A percentile compares a stretch with the other conserved stretches of the same genome.
Evolutionary conservation across 768 basidiomycete genomes (phyloP).

Genomic region (Leucosporidium creatinivorum): DNA sequence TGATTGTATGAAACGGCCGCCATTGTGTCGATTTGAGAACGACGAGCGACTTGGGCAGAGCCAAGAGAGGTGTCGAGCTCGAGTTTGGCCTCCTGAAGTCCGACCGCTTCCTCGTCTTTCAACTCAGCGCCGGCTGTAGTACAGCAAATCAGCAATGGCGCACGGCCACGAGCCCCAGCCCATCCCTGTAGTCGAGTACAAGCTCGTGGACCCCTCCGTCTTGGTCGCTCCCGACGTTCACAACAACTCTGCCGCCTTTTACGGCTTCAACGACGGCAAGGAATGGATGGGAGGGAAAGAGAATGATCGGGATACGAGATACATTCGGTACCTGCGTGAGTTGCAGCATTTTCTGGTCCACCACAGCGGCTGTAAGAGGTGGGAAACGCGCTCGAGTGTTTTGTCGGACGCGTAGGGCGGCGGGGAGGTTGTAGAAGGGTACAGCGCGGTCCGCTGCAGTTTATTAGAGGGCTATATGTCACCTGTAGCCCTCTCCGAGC

Average conservation of each 20-base stretch:
- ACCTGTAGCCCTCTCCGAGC: background rate
- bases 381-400: background rate
- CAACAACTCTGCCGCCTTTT: background rate
- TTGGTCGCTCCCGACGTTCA: background rate
- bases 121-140: background rate
- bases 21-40: too few species aligned
- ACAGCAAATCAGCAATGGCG: background rate
- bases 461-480: background rate
- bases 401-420: background rate
- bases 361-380: background rate
- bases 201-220: background rate
- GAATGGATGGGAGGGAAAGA: background rate
- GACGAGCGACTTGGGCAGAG: too few species aligned
- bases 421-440: background rate
- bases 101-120: background rate
- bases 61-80: too few species aligned
- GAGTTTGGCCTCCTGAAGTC: too few species aligned
- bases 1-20: too few species aligned
- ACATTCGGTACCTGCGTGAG: slow-evolving; percentile 3
- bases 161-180: background rate
- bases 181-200: background rate
- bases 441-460: background rate
- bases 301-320: background rate
- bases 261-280: slow-evolving; percentile 4
- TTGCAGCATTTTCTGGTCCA: background rate